Evolutionary conservation across 2,329 filamentous ascomycete species (phyloP).

Genomic region (Xylaria sp.): DNA sequence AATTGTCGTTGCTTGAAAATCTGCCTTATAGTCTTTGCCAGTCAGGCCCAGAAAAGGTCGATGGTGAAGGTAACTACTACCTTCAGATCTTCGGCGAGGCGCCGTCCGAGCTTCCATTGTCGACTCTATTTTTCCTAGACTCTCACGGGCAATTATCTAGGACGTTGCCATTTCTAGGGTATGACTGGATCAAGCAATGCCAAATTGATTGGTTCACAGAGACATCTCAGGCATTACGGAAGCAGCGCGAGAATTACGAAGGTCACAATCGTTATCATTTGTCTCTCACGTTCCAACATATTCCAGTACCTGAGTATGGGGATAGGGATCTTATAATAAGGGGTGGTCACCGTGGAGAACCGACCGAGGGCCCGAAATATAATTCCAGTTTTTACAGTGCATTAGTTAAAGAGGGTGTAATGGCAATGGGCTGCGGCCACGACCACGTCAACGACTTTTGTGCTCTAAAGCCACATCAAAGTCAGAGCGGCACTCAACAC

Average conservation of each 20-base stretch:
- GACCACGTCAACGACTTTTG: slow-evolving; percentile 51
- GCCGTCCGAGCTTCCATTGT: slow-evolving; percentile 42
- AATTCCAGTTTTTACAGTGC: slow-evolving; percentile 50
- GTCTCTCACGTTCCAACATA: slow-evolving; percentile 47
- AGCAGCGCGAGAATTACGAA: slow-evolving; percentile 34
- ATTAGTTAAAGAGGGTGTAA: slow-evolving; percentile 44
- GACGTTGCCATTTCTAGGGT: slow-evolving; percentile 35
- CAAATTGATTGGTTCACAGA: slow-evolving; percentile 49
- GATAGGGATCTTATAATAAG: slow-evolving; percentile 43
- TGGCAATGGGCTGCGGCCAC: slow-evolving; percentile 49
- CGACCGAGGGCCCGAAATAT: slow-evolving; percentile 45
- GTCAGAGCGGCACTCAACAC: not conserved
- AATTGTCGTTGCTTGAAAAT: slow-evolving; percentile 47
- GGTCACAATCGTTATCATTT: slow-evolving; percentile 38
- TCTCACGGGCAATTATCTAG: slow-evolving; percentile 46
- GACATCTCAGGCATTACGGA: slow-evolving; percentile 44
- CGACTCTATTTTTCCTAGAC: slow-evolving; percentile 47
- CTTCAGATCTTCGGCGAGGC: slow-evolving; percentile 40
- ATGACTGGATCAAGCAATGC: slow-evolving; percentile 46
- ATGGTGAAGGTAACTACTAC: slow-evolving; percentile 48
- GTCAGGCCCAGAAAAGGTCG: slow-evolving; percentile 44
- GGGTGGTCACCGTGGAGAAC: slow-evolving; percentile 46
- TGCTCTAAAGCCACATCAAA: slow-evolving; percentile 32
- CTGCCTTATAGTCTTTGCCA: slow-evolving; percentile 46
- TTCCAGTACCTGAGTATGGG: slow-evolving; percentile 47